Evolutionary conservation across 2,329 filamentous ascomycete genomes (phyloP).

Genomic region (Penicillium psychrosexuale): DNA sequence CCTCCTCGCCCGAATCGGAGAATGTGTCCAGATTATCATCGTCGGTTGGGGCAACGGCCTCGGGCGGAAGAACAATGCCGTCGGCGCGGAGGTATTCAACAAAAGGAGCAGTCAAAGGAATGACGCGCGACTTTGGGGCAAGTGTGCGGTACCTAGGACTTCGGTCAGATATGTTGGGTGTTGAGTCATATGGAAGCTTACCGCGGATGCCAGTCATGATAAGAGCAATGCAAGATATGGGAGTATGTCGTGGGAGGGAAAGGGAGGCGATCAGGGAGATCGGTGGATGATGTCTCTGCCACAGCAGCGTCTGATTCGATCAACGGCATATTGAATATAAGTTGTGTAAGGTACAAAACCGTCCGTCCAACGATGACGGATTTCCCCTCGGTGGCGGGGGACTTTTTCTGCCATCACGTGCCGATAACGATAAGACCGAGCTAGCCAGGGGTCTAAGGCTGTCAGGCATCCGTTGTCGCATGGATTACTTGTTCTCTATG

Average conservation of each 20-base stretch:
- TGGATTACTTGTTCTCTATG: conserved; percentile 10
- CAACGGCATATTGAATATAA: conserved; percentile 26
- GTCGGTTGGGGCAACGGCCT: conserved; percentile 35
- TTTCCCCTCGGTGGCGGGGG: conserved; percentile 16
- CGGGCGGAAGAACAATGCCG: conserved; percentile 73
- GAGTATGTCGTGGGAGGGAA: conserved; percentile 82
- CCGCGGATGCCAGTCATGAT: conserved; percentile 84
- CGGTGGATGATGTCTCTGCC: conserved; percentile 16
- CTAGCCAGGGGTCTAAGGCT: conserved; percentile 9
- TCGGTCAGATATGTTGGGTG: conserved; percentile 11
- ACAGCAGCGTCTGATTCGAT: conserved; percentile 24
- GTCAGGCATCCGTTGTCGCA: conserved; percentile 7
- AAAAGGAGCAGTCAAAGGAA: conserved; percentile 72
- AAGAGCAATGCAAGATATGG: conserved; percentile 92
- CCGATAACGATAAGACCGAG: conserved; percentile 22
- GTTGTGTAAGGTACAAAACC: not conserved
- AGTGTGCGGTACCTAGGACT: conserved; percentile 66
- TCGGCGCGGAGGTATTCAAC: conserved; percentile 86
- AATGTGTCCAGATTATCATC: conserved; percentile 51
- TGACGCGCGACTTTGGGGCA: conserved; percentile 80
- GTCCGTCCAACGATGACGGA: not conserved
- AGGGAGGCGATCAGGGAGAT: conserved; percentile 46
- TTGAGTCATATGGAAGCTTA: conserved; percentile 36
- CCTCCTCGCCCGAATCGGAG: conserved; percentile 56
- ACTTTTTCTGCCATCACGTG: conserved; percentile 23